phyloP scores from a whole-genome alignment of 192 early-diverging fungal genomes.

The Backusella tuberculispora region DNA sequence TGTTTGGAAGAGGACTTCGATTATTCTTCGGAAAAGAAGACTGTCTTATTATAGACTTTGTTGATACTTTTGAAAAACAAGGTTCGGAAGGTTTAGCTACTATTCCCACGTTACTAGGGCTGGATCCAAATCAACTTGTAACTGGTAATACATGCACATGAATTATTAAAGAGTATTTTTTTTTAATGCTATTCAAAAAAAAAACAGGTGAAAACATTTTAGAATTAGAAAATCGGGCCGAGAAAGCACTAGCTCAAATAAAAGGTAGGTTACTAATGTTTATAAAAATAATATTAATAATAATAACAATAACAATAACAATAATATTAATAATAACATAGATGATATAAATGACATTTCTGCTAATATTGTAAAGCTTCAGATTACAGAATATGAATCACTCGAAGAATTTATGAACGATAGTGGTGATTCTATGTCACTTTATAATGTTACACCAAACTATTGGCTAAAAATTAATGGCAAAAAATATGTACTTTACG shows the following conservation, averaged over 20 bases:
- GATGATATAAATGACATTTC: not conserved
- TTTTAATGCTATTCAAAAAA: not conserved
- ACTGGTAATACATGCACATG: not conserved
- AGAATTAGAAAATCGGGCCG: not conserved
- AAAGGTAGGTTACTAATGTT: not conserved
- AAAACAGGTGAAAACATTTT: not conserved
- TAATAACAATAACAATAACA: not conserved
- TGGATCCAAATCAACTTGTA: slow-evolving; percentile 53
- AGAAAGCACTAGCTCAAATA: slow-evolving; percentile 3
- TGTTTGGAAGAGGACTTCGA: slow-evolving; percentile 93
- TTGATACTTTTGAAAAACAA: slow-evolving; percentile 64
- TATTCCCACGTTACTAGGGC: slow-evolving; percentile 80
- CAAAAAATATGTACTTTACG: slow-evolving; percentile 40
- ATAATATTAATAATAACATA: not conserved
- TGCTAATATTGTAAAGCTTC: slow-evolving; percentile 28
- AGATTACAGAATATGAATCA: slow-evolving; percentile 57
- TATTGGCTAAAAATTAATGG: slow-evolving; percentile 52
- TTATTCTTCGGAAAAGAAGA: slow-evolving; percentile 63
- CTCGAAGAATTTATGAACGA: slow-evolving; percentile 49
- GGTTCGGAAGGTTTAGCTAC: slow-evolving; percentile 59
- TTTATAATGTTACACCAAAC: slow-evolving; percentile 33
- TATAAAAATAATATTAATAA: not conserved
- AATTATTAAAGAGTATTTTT: not conserved
- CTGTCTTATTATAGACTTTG: slow-evolving; percentile 87
- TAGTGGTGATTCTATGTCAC: slow-evolving; percentile 34